Evolutionary conservation across 768 basidiomycete genomes (phyloP), one percentile per base, ranked within the genome.

Genomic region (Suillus lakei): DNA sequence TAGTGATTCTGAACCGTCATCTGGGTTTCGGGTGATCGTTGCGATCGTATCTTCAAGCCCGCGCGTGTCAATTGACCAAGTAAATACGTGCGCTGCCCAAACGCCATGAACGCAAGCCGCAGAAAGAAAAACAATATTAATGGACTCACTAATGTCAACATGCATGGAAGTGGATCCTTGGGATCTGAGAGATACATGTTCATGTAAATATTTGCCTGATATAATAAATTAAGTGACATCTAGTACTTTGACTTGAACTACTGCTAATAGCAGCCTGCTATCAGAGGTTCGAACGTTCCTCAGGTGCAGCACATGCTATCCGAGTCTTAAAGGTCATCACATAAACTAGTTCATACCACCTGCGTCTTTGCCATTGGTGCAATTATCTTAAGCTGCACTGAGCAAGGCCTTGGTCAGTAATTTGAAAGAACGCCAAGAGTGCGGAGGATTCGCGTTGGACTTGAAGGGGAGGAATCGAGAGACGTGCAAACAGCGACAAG

Each of bases 401-500:
- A 51, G 50, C 28, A 48, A 51, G 18, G 28, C 16, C 50, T 28
- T 18, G 16, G 28, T 30, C 28, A 9, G 8, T 51, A 51, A 28
- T 51, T 16, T 16, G 50, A 26, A 16, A 30, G 28, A 51, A 9
- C 28, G 16, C 50, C 16, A 51, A 28, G 26, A 16, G 26, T 3
- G 26, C 16, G 26, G 50, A 51, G 16, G 50, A 51, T 51, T 26
- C 50, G 28, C 50, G 4, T 51, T 28, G 16, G 28, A 18, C 50
- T 48, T 26, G 26, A 51, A 51, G 16, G 50, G 28, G 26, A 30
- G 50, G 8, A 18, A n/a, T 54, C 32, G 30, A n/a, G 18, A 32
- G 30, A 54, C 53, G 53, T n/a, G 53, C 32, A 54, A 54, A 54
- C 32, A 13, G 53, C 32, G 53, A 54, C 32, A 32, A 54, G 53